A percentile compares a stretch with the other conserved stretches of the same genome.
Conservation (phyloP, 148 eudicot species). For the Dysphania ambrosioides region DNA sequence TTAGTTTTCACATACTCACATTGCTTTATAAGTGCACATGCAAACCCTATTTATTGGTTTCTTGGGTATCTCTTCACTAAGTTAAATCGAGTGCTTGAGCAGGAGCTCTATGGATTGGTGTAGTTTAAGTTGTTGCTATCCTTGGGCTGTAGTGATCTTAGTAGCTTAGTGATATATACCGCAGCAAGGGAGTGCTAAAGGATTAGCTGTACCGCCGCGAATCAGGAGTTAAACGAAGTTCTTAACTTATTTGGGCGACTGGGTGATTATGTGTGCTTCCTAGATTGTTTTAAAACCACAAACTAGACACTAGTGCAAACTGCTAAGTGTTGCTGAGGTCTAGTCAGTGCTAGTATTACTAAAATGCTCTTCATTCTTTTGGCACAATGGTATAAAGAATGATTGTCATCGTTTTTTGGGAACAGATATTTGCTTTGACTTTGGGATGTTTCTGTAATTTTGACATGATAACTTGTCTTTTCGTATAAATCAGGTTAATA, state of each 20-base stretch:
- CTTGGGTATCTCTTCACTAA: no score
- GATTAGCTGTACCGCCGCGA: not conserved
- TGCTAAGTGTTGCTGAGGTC: not conserved
- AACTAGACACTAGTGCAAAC: no score
- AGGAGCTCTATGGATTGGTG: not conserved
- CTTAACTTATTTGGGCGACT: no score
- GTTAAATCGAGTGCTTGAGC: not conserved
- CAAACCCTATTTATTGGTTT: not conserved
- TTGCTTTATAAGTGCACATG: not conserved
- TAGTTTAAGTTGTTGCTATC: not conserved
- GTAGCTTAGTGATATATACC: not conserved
- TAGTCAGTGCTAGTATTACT: not conserved
- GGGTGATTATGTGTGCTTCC: not conserved
- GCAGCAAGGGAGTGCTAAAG: not conserved
- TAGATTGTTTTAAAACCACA: not conserved
- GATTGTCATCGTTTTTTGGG: not conserved
- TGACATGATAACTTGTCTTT: slow-evolving; percentile 26
- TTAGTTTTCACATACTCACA: no score
- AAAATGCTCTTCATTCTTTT: no score
- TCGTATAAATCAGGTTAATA: slow-evolving; percentile 61
- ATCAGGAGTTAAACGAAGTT: not conserved
- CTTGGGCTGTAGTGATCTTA: not conserved
- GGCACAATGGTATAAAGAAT: not conserved
- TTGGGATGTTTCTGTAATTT: not conserved
- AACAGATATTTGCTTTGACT: no score